These are phyloP conservation scores for Podila verticillata DNA, from an alignment of 192 early-diverging fungal species.

Conservation along the genomic window DNA sequence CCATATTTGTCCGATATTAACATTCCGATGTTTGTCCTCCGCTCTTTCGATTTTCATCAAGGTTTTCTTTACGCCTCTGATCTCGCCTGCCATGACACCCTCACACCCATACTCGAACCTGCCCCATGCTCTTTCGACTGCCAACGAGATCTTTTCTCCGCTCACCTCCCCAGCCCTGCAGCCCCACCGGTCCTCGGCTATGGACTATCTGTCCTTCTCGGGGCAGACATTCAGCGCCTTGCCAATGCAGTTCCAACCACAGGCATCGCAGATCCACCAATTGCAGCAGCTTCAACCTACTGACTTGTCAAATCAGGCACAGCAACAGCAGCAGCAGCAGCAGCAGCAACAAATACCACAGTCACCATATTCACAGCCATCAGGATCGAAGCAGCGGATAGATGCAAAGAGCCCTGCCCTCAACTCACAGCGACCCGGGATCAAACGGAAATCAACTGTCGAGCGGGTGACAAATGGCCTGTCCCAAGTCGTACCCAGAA, in stretches of 20 bases:
- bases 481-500: constrained; percentile 13
- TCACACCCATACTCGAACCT: constrained; percentile 60
- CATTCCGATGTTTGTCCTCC: neutral
- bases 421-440: constrained; percentile 30
- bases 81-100: constrained; percentile 78
- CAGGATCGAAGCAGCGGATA: constrained; percentile 12
- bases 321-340: constrained; percentile 28
- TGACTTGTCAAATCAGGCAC: constrained; percentile 10
- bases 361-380: constrained; percentile 14
- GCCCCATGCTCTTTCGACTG: constrained; percentile 44
- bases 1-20: neutral
- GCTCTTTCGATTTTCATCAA: neutral
- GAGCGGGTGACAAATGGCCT: constrained; percentile 31
- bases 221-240: constrained; percentile 30
- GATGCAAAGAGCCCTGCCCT: constrained; percentile 32
- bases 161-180: constrained; percentile 72
- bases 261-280: constrained; percentile 27
- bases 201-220: constrained; percentile 32
- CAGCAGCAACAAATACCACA: constrained; percentile 29
- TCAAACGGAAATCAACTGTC: constrained; percentile 30
- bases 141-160: constrained; percentile 65
- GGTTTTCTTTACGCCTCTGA: constrained; percentile 65
- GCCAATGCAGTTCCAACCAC: constrained; percentile 38
- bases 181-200: constrained; percentile 50
- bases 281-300: constrained; percentile 34